Conservation (phyloP, 2,329 filamentous ascomycete genomes). For the Venturia nashicola region DNA sequence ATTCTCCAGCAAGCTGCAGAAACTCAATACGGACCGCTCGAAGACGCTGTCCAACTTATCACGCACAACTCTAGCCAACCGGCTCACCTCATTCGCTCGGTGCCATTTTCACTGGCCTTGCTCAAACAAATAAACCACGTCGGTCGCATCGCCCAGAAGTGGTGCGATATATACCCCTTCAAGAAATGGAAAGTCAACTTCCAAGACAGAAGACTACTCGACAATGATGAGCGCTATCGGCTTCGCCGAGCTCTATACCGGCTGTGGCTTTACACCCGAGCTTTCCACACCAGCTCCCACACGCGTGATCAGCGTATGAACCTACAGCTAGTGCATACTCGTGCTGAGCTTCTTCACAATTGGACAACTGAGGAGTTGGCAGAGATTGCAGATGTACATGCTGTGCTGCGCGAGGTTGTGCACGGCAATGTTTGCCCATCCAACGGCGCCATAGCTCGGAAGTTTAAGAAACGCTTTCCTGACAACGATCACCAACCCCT, state of each 20-base stretch:
- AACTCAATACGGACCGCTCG: slow-evolving; percentile 43
- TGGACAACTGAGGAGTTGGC: slow-evolving; percentile 43
- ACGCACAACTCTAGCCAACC: slow-evolving; percentile 49
- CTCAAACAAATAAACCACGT: slow-evolving; percentile 42
- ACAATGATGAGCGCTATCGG: slow-evolving; percentile 34
- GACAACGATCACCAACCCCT: slow-evolving; percentile 36
- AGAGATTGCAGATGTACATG: slow-evolving; percentile 46
- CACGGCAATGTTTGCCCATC: slow-evolving; percentile 48
- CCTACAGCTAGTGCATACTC: slow-evolving; percentile 35
- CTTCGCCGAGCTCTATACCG: slow-evolving; percentile 47
- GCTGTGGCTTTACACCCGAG: slow-evolving; percentile 46
- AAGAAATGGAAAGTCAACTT: slow-evolving; percentile 51
- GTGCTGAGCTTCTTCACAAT: slow-evolving; percentile 45
- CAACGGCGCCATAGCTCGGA: slow-evolving; percentile 46
- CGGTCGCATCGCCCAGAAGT: slow-evolving; percentile 43
- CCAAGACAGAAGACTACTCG: slow-evolving; percentile 41
- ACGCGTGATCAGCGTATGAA: slow-evolving; percentile 38
- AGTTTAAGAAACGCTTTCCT: slow-evolving; percentile 44
- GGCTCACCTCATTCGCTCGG: slow-evolving; percentile 39
- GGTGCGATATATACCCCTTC: slow-evolving; percentile 49
- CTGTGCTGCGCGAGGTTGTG: slow-evolving; percentile 43
- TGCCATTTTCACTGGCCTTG: slow-evolving; percentile 42
- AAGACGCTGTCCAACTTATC: slow-evolving; percentile 46
- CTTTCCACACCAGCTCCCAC: slow-evolving; percentile 43
- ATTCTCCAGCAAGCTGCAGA: slow-evolving; percentile 43